Evolutionary conservation across 2,329 filamentous ascomycete species (phyloP), one percentile per base, ranked within the genome.

Genomic region (Monosporascus cannonballus): DNA sequence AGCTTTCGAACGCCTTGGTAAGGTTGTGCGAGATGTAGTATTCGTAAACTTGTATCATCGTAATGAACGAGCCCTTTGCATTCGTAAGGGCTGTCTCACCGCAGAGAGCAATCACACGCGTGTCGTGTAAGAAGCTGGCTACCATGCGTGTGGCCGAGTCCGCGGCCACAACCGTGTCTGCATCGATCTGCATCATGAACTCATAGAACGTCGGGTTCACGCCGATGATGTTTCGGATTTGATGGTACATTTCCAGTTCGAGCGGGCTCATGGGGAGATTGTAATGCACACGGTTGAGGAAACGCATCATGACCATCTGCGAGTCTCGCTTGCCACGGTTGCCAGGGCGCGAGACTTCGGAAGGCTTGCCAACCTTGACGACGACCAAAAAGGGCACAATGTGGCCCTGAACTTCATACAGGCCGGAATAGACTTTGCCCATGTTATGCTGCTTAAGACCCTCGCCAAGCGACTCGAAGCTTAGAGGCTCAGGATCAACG

Each of bases 31-130:
- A 97, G 65, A 99, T 99, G 76, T 92, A 99, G 79, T 99, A 99
- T 73, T 99, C 93, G 78, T 97, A 99, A 36, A 99, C 93, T 73
- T 99, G 94, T 69, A 99, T 99, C 93, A 97, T 97, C 49, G 94
- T 99, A 61, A 96, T 84, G 66, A 95, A 90, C 1, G 93, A 96
- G 6, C 87, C 81, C 71, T 96, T 96, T 55, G 91, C 89, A 67
- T 99, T 99, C 57, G 87, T 92, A 47, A 99, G 78, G 17, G 88
- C 88, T 0, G 94, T 99, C 73, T 99, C 94, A 73, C 94, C 94
- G 66, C 94, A 99, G 48, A 94, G 84, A 51, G 88, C 94, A 65
- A 96, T 93, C n/a, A 97, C 78, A 52, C 90, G 86, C 25, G 92
- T 96, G 68, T 99, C 94, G 64, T 94, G 84, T 44, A 96, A 72